Conservation (phyloP, 2,329 filamentous ascomycete genomes). For the Dactylella cylindrospora region DNA sequence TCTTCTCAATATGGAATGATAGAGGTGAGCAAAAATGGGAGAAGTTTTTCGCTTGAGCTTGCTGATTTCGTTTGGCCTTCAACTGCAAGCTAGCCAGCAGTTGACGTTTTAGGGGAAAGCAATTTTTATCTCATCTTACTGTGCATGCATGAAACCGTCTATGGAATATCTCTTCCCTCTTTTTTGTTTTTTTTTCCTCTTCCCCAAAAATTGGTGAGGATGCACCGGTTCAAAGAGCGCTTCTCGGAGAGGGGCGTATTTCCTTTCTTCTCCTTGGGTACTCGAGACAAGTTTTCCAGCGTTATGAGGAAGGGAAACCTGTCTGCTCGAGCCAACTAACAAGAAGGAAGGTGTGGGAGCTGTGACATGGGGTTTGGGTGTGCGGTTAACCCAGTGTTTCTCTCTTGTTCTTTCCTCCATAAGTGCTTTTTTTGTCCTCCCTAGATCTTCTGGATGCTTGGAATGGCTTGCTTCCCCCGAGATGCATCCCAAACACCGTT, state of each 20-base stretch:
- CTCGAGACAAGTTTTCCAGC: too few species aligned
- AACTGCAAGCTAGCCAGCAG: background rate
- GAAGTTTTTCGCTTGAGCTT: constrained; percentile 32
- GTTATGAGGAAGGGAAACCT: background rate
- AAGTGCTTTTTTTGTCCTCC: constrained; percentile 20
- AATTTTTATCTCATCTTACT: constrained; percentile 35
- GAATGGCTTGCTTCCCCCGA: constrained; percentile 20
- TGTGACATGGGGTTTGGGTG: constrained; percentile 25
- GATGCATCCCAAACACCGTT: too few species aligned
- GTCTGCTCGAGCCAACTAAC: constrained; percentile 19
- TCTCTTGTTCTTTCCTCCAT: background rate
- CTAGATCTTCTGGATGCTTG: too few species aligned
- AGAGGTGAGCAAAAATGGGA: too few species aligned
- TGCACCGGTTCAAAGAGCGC: too few species aligned
- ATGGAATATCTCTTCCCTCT: background rate
- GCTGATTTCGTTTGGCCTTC: constrained; percentile 20
- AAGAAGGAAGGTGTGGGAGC: constrained; percentile 20
- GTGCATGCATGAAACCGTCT: constrained; percentile 18
- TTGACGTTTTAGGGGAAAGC: too few species aligned
- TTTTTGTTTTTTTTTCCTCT: background rate
- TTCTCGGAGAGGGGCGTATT: too few species aligned
- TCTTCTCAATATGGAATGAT: too few species aligned
- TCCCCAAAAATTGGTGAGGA: background rate
- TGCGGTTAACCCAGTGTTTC: constrained; percentile 16
- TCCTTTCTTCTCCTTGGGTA: too few species aligned